These are phyloP conservation scores for Fusarium liriodendri DNA, from an alignment of 2,329 filamentous ascomycete species.

Conservation along the genomic window DNA sequence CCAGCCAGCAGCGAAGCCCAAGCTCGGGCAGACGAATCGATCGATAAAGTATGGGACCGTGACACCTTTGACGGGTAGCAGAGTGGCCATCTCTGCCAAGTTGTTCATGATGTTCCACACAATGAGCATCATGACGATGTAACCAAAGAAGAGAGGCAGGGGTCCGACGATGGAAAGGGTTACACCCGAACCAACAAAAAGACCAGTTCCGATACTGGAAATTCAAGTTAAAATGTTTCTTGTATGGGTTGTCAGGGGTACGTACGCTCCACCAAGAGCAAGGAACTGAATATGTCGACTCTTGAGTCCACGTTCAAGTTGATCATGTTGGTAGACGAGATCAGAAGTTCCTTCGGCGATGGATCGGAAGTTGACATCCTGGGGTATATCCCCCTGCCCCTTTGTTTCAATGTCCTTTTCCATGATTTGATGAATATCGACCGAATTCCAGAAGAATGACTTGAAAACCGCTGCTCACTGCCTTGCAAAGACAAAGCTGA, in stretches of 20 bases:
- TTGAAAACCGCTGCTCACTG: neutral
- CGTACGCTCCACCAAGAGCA: conserved; percentile 48
- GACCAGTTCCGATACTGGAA: conserved; percentile 20
- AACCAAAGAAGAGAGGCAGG: conserved; percentile 19
- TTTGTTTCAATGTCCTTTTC: neutral
- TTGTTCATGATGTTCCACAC: conserved; percentile 33
- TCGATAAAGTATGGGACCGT: conserved; percentile 68
- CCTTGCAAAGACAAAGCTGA: neutral
- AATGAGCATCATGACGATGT: conserved; percentile 21
- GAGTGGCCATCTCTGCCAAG: conserved; percentile 66
- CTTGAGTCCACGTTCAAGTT: conserved; percentile 53
- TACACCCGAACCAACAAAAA: conserved; percentile 25
- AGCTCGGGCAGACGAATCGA: conserved; percentile 64
- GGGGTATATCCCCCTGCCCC: neutral
- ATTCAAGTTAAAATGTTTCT: neutral
- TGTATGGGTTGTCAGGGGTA: neutral
- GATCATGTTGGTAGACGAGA: conserved; percentile 3
- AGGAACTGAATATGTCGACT: conserved; percentile 71
- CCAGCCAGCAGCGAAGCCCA: conserved; percentile 67
- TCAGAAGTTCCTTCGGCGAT: neutral
- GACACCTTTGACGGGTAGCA: conserved; percentile 66
- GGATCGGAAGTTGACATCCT: conserved; percentile 5
- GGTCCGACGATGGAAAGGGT: conserved; percentile 21
- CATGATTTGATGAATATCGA: neutral
- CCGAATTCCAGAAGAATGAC: no score